These are phyloP conservation scores for Xylariomycetidae sp. DNA, from an alignment of 2,329 filamentous ascomycete species.

Conservation along the genomic window DNA sequence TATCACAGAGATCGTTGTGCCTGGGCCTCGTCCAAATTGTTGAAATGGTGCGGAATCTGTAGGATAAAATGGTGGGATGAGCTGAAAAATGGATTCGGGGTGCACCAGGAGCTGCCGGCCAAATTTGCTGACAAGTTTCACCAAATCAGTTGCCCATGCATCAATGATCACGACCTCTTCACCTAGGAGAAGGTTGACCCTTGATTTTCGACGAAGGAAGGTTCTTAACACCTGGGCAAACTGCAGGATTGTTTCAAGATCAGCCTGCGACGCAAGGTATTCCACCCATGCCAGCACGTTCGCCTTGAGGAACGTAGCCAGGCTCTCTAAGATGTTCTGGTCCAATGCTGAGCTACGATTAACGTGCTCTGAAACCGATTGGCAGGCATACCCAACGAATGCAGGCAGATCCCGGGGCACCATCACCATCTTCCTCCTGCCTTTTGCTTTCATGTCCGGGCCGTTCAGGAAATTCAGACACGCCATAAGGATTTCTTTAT, in stretches of 20 bases:
- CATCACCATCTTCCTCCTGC: conserved; percentile 1
- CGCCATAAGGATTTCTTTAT: conserved; percentile 28
- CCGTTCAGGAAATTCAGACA: conserved; percentile 30
- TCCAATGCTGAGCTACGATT: conserved; percentile 17
- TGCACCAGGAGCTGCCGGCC: neutral
- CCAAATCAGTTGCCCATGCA: conserved; percentile 6
- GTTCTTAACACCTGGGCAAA: conserved; percentile 4
- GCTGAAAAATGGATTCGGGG: conserved; percentile 5
- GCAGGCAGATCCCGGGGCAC: neutral
- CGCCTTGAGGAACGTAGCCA: conserved; percentile 25
- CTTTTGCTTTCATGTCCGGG: conserved; percentile 4
- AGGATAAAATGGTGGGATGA: conserved; percentile 9
- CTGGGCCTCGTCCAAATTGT: conserved; percentile 2
- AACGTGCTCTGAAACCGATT: conserved; percentile 31
- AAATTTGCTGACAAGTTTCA: conserved; percentile 7
- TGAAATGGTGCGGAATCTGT: conserved; percentile 2
- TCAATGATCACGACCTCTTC: conserved; percentile 5
- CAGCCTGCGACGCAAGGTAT: neutral
- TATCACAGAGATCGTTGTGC: neutral
- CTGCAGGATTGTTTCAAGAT: conserved; percentile 1
- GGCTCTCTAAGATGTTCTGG: conserved; percentile 17
- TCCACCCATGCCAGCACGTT: conserved; percentile 36
- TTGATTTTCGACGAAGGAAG: conserved; percentile 2
- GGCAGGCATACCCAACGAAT: conserved; percentile 23
- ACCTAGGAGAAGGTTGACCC: neutral